Evolutionary conservation across 495 filamentous ascomycete species (phyloP), one percentile per base, ranked within the genome.

Genomic region (Aspergillus sclerotiicarbonarius): DNA sequence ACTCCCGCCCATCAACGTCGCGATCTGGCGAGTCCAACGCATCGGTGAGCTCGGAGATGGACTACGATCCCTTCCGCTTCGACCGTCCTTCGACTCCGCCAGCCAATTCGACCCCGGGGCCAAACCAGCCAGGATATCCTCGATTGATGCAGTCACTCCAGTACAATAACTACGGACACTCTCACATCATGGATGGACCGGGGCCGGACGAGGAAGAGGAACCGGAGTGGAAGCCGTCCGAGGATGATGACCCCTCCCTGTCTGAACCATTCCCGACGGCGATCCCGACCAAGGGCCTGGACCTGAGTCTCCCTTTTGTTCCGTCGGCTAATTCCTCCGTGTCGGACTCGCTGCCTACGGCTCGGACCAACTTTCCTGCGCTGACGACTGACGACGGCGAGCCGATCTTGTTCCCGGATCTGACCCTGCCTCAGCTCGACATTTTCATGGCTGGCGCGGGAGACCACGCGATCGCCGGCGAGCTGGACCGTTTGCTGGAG

Each of bases 51-150:
- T 77, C 75, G 0, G 74, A 76, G 12, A 68, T 69, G 1, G 76
- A 78, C 46, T 77, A 77, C 45, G 76, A 79, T 56, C 76, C 75
- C 1, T 79, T 79, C 67, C 70, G 74, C 0, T 75, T 78, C 51
- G 76, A 78, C 43, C 72, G 74, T 8, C 71, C 74, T 15, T 55
- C 58, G 8, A 70, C 71, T 3, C 68, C 73, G 0, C 59, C 60
- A 3, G 71, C 57, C 4, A 31, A 35, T 35, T 15, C 45, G 6
- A 33, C 53, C 12, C 9, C 59, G 13, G 47, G 31, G 12, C 25
- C 25, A 0, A 16, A 62, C 12, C 54, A 67, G 33, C 58, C 62
- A 15, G 62, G 65, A 5, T 66, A 71, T 55, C 66, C 71, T 0
- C 59, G 67, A 30, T 56, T 71, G 19, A 35, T 66, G 10, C 59